These are phyloP conservation scores for Musa balbisiana DNA, from an alignment of 202 grass and related monocot species.

Conservation along the genomic window DNA sequence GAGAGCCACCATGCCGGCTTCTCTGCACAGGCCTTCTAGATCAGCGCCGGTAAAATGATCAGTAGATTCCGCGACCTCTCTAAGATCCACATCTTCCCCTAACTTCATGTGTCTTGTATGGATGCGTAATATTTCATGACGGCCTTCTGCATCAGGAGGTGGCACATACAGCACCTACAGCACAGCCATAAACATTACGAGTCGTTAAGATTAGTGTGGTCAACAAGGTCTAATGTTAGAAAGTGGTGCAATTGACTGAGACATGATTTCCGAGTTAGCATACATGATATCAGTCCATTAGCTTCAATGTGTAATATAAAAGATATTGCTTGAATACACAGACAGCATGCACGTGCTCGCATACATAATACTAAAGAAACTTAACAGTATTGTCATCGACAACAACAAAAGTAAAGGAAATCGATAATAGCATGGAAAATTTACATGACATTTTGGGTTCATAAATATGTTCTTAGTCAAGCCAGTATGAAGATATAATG, in stretches of 20 bases:
- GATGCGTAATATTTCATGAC: constrained; percentile 51
- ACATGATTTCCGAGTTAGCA: not conserved
- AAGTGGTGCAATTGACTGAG: not conserved
- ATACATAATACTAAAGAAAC: too few relatives aligned
- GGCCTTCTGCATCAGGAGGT: constrained; percentile 55
- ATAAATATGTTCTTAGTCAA: too few relatives aligned
- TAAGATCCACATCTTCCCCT: constrained; percentile 65
- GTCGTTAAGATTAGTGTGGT: too few relatives aligned
- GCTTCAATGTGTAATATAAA: not conserved
- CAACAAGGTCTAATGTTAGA: not conserved
- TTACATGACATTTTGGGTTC: too few relatives aligned
- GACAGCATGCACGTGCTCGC: too few relatives aligned
- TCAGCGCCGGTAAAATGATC: constrained; percentile 80
- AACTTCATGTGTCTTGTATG: constrained; percentile 70
- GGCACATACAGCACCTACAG: constrained; percentile 70
- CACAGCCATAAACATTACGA: constrained; percentile 10
- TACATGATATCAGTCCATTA: not conserved
- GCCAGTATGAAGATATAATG: too few relatives aligned
- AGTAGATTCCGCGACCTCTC: constrained; percentile 38
- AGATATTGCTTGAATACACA: too few relatives aligned
- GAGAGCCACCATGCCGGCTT: constrained; percentile 61
- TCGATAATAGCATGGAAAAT: too few relatives aligned
- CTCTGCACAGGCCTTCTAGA: constrained; percentile 67
- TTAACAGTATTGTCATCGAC: too few relatives aligned
- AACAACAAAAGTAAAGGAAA: too few relatives aligned